Evolutionary conservation across 805 yeast genomes (phyloP).

Genomic region (Metschnikowia vanudenii): DNA sequence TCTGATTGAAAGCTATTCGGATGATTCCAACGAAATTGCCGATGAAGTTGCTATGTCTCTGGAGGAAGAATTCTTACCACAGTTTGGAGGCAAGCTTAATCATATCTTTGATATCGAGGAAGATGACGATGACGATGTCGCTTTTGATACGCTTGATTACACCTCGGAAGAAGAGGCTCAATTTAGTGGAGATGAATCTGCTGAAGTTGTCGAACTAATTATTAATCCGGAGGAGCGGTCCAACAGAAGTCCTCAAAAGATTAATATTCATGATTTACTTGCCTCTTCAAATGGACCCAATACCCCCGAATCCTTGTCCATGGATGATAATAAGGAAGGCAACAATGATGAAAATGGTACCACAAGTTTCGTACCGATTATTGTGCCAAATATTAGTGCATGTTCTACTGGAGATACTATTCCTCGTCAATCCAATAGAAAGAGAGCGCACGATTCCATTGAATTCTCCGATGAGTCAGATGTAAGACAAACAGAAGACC

Average conservation of each 20-base stretch:
- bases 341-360: neutral
- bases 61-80: neutral
- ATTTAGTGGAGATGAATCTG: neutral
- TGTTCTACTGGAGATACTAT: neutral
- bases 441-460: constrained; percentile 1
- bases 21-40: neutral
- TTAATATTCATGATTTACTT: neutral
- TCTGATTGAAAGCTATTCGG: neutral
- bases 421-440: neutral
- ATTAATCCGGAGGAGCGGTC: neutral
- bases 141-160: constrained; percentile 1
- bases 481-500: neutral
- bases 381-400: no score
- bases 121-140: constrained; percentile 3
- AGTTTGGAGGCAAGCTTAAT: neutral
- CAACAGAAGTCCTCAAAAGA: neutral
- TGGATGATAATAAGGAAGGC: no score
- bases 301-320: neutral
- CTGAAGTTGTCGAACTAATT: neutral
- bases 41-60: neutral
- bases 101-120: neutral
- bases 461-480: neutral
- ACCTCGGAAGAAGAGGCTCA: neutral
- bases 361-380: neutral
- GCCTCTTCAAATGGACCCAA: neutral